phyloP scores from a whole-genome alignment of 768 basidiomycete genomes.

The Agrocybe praecox region DNA sequence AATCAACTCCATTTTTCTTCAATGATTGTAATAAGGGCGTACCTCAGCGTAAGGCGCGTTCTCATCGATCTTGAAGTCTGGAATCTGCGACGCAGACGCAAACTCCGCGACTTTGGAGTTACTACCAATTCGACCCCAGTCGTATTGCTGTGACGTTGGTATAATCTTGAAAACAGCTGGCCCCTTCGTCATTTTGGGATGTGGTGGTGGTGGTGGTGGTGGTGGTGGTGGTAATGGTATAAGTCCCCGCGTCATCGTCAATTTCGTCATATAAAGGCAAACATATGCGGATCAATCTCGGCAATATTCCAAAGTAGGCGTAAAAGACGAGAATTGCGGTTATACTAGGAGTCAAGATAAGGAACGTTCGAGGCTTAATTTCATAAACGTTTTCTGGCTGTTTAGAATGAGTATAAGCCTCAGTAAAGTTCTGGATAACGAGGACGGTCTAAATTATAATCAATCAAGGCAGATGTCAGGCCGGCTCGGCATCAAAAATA shows the following conservation, averaged over 20 bases:
- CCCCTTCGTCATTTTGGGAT: neutral
- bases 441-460: no score
- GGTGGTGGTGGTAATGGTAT: neutral
- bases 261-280: neutral
- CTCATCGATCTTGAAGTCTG: conserved; percentile 71
- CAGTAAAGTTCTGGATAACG: no score
- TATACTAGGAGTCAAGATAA: no score
- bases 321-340: no score
- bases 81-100: conserved; percentile 59
- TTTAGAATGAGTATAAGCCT: no score
- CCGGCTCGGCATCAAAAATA: no score
- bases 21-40: conserved; percentile 22
- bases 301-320: no score
- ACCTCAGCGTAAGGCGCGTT: conserved; percentile 92
- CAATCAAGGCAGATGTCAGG: no score
- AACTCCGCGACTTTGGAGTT: conserved; percentile 89
- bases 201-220: neutral
- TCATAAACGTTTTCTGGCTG: no score
- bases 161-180: conserved; percentile 70
- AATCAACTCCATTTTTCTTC: conserved; percentile 7
- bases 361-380: neutral
- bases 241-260: neutral
- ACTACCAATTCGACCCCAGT: conserved; percentile 90
- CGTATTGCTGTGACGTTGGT: conserved; percentile 88
- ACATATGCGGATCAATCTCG: neutral